Evolutionary conservation across 2,329 filamentous ascomycete genomes (phyloP).

Genomic region (Fusarium paranaense): DNA sequence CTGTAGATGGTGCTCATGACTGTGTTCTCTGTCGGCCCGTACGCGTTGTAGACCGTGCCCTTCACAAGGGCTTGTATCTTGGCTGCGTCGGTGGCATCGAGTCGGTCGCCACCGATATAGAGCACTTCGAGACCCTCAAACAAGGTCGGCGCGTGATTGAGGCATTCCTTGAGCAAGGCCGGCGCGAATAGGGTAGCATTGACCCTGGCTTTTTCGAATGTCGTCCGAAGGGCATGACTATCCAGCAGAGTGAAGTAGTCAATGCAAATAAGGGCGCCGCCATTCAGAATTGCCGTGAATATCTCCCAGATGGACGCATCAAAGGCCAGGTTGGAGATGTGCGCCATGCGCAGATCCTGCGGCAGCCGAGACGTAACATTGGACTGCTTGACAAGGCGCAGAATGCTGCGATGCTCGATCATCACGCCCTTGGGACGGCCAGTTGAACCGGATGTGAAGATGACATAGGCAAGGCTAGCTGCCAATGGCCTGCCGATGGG

Average conservation of each 20-base stretch:
- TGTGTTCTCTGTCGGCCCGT: slow-evolving; percentile 3
- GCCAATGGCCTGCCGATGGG: neutral
- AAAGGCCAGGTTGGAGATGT: slow-evolving; percentile 14
- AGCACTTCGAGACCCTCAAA: slow-evolving; percentile 7
- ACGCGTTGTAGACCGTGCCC: slow-evolving; percentile 13
- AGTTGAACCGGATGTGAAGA: slow-evolving; percentile 39
- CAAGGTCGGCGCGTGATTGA: slow-evolving; percentile 9
- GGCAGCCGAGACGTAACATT: slow-evolving; percentile 3
- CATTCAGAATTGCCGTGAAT: slow-evolving; percentile 21
- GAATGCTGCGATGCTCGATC: slow-evolving; percentile 10
- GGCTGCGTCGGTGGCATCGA: slow-evolving; percentile 5
- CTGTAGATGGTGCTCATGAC: neutral
- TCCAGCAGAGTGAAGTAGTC: slow-evolving; percentile 9
- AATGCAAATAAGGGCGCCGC: slow-evolving; percentile 20
- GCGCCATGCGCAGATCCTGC: no score
- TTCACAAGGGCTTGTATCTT: slow-evolving; percentile 1
- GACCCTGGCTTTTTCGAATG: slow-evolving; percentile 18
- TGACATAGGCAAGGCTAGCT: slow-evolving; percentile 27
- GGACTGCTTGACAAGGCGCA: neutral
- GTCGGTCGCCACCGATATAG: slow-evolving; percentile 31
- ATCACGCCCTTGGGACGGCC: slow-evolving; percentile 36
- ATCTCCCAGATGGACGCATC: slow-evolving; percentile 23
- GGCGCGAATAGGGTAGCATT: slow-evolving; percentile 23
- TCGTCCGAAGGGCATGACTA: neutral
- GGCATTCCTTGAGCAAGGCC: slow-evolving; percentile 33